These are phyloP conservation scores for Plasmodium falciparum DNA, from an alignment of 169 alveolate species.

Conservation along the genomic window DNA sequence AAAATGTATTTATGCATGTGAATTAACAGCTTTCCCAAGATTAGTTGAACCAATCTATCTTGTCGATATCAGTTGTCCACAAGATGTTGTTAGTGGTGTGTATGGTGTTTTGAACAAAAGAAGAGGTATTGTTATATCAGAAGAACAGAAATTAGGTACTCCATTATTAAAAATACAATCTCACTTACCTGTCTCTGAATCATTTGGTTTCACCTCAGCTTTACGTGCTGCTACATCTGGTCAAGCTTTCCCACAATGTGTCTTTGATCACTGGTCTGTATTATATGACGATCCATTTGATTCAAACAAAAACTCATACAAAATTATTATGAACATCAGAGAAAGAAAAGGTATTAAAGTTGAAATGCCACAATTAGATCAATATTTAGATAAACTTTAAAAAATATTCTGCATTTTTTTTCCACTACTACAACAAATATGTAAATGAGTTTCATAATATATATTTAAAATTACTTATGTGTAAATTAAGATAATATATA, in stretches of 20 bases:
- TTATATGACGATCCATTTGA: slow-evolving; percentile 98
- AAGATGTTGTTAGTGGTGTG: slow-evolving; percentile 98
- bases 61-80: slow-evolving; percentile 98
- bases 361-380: slow-evolving; percentile 97
- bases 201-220: slow-evolving; percentile 99
- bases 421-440: neutral
- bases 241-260: slow-evolving; percentile 99
- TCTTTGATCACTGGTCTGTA: slow-evolving; percentile 99
- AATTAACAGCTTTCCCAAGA: slow-evolving; percentile 97
- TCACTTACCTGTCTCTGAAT: slow-evolving; percentile 99
- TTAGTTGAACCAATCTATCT: slow-evolving; percentile 99
- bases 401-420: neutral
- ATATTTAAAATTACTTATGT: neutral
- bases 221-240: slow-evolving; percentile 99
- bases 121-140: slow-evolving; percentile 98
- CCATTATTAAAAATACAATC: slow-evolving; percentile 98
- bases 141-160: slow-evolving; percentile 98
- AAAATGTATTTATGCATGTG: slow-evolving; percentile 97
- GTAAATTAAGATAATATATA: neutral
- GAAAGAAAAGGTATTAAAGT: slow-evolving; percentile 98
- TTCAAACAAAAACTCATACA: slow-evolving; percentile 96
- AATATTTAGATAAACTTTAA: slow-evolving; percentile 97
- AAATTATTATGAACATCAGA: slow-evolving; percentile 95
- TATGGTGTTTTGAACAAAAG: slow-evolving; percentile 97
- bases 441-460: too few relatives aligned